Conservation (phyloP, 2,329 filamentous ascomycete species). For the Fonsecaea multimorphosa region DNA sequence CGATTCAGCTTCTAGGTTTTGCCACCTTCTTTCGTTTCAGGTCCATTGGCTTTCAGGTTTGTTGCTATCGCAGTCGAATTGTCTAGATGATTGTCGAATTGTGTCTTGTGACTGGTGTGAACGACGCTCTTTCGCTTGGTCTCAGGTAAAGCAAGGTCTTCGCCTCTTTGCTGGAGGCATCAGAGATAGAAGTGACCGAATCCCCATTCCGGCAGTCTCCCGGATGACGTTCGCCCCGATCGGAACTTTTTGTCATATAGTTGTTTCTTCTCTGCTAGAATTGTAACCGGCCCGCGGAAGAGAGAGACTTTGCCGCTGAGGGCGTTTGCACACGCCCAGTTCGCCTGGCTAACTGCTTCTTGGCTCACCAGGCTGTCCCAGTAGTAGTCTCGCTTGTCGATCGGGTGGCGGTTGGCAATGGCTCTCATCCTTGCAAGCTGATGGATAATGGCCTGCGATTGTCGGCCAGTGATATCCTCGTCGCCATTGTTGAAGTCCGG, state of each 20-base stretch:
- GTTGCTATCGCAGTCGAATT: too few relatives aligned
- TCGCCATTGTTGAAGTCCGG: slow-evolving; percentile 12
- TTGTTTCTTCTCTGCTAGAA: slow-evolving; percentile 11
- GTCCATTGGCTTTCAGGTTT: too few relatives aligned
- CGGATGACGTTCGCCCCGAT: neutral
- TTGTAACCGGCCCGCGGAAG: slow-evolving; percentile 21
- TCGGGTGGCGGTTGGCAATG: neutral
- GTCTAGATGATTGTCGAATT: too few relatives aligned
- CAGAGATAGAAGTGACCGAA: slow-evolving; percentile 1
- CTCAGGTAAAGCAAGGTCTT: neutral
- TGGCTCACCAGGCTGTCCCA: slow-evolving; percentile 28
- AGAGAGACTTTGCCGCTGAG: slow-evolving; percentile 11
- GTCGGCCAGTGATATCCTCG: slow-evolving; percentile 1
- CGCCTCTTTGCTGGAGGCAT: neutral
- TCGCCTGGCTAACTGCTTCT: slow-evolving; percentile 29
- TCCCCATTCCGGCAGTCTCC: neutral
- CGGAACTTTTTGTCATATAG: neutral
- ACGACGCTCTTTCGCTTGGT: neutral
- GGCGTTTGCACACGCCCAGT: slow-evolving; percentile 27
- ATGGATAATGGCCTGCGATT: neutral
- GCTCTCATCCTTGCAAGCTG: neutral
- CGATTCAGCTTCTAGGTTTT: too few relatives aligned
- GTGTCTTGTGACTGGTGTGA: neutral
- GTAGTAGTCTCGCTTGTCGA: slow-evolving; percentile 14
- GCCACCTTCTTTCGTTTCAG: too few relatives aligned